These are phyloP conservation scores for Fusarium sp. DNA, from an alignment of 2,329 filamentous ascomycete species.

Conservation along the genomic window DNA sequence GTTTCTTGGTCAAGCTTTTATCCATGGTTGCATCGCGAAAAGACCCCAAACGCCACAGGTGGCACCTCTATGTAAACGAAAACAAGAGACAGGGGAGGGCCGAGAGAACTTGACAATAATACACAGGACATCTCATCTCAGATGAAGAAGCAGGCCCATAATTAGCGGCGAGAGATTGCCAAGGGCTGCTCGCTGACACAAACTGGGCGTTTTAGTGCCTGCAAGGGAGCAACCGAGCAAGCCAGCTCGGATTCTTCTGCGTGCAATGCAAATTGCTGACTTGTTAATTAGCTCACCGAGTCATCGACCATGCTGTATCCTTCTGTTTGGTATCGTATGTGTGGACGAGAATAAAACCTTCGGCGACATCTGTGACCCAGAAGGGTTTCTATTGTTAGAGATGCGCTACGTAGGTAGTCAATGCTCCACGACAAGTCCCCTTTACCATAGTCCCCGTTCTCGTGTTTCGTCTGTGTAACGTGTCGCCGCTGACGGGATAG, in stretches of 20 bases:
- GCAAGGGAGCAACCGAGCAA: slow-evolving; percentile 28
- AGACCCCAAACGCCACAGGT: slow-evolving; percentile 20
- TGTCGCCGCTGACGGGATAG: slow-evolving; percentile 14
- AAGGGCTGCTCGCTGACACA: slow-evolving; percentile 40
- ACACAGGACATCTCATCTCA: slow-evolving; percentile 23
- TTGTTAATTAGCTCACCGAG: slow-evolving; percentile 14
- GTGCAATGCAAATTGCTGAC: slow-evolving; percentile 22
- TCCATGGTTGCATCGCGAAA: slow-evolving; percentile 8
- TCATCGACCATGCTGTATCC: background rate
- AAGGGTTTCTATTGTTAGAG: slow-evolving; percentile 13
- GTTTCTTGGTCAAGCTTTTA: slow-evolving; percentile 24
- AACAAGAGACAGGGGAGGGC: slow-evolving; percentile 21
- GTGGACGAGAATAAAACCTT: background rate
- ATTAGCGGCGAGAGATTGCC: slow-evolving; percentile 38
- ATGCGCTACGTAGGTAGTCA: slow-evolving; percentile 7
- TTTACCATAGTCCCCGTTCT: slow-evolving; percentile 21
- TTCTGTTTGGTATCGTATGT: background rate
- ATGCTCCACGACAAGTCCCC: slow-evolving; percentile 15
- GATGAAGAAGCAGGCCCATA: slow-evolving; percentile 16
- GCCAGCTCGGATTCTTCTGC: slow-evolving; percentile 23
- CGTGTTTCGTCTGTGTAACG: slow-evolving; percentile 41
- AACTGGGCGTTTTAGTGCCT: slow-evolving; percentile 32
- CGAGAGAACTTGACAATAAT: slow-evolving; percentile 43
- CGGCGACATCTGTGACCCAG: background rate
- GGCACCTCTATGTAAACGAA: slow-evolving; percentile 23